Evolutionary conservation across 164 flowering plant species (phyloP).

Genomic region (Berberis thunbergii): DNA sequence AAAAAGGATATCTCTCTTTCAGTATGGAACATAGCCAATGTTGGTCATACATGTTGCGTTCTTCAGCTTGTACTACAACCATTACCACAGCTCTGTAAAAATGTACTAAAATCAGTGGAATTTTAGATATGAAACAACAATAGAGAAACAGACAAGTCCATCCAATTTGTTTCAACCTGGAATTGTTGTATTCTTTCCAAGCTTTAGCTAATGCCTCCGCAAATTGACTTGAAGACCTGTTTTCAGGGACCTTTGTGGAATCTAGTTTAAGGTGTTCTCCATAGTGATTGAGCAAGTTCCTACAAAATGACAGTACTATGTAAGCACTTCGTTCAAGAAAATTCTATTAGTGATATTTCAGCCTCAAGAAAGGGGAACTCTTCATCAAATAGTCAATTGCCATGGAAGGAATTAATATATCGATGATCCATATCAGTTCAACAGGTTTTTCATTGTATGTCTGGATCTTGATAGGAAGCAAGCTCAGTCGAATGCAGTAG

Average conservation of each 20-base stretch:
- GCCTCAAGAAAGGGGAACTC: too few relatives aligned
- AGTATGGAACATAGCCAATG: conserved; percentile 64
- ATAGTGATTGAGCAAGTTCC: conserved; percentile 54
- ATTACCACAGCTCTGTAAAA: conserved; percentile 65
- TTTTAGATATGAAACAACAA: neutral
- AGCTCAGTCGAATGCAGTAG: too few relatives aligned
- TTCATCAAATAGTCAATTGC: too few relatives aligned
- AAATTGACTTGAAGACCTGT: conserved; percentile 42
- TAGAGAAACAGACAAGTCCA: neutral
- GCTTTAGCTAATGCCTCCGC: conserved; percentile 79
- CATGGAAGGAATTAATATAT: too few relatives aligned
- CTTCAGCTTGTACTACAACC: conserved; percentile 83
- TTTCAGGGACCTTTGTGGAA: conserved; percentile 47
- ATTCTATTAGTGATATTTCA: neutral
- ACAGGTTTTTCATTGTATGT: too few relatives aligned
- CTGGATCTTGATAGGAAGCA: too few relatives aligned
- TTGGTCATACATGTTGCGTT: conserved; percentile 97
- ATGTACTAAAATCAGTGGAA: conserved; percentile 5
- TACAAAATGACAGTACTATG: conserved; percentile 18
- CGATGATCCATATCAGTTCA: too few relatives aligned
- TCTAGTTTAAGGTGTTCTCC: conserved; percentile 54
- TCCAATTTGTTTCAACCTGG: conserved; percentile 38
- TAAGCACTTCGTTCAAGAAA: neutral
- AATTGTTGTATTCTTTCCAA: conserved; percentile 73
- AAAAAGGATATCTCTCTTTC: conserved; percentile 82